Evolutionary conservation across 805 yeast species (phyloP).

Genomic region (Metschnikowia dekortorum): DNA sequence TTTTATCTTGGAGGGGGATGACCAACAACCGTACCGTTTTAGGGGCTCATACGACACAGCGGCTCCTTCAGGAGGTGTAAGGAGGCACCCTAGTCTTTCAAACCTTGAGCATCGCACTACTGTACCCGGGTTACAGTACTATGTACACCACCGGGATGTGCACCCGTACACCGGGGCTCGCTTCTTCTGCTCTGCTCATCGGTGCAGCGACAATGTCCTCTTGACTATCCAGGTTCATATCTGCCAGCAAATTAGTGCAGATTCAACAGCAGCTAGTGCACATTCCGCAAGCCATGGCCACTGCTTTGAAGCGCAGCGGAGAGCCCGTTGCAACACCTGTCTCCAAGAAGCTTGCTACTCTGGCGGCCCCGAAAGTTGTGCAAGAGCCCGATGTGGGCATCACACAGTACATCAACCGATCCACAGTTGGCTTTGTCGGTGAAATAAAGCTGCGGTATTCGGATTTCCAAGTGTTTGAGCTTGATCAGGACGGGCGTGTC

Average conservation of each 20-base stretch:
- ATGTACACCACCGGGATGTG: neutral
- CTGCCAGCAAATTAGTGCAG: neutral
- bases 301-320: neutral
- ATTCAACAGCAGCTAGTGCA: neutral
- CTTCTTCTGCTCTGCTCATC: neutral
- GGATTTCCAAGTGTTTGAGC: slow-evolving; percentile 91
- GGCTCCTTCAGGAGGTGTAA: no score
- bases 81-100: no score
- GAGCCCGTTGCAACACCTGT: neutral
- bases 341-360: neutral
- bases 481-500: slow-evolving; percentile 62
- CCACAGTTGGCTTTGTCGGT: slow-evolving; percentile 63
- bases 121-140: no score
- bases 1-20: no score
- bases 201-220: neutral
- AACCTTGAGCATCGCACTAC: no score
- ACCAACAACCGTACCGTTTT: no score
- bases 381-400: slow-evolving; percentile 86
- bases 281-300: neutral
- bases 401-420: slow-evolving; percentile 55
- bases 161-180: neutral
- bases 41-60: no score
- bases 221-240: slow-evolving; percentile 1
- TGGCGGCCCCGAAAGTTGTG: slow-evolving; percentile 29
- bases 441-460: slow-evolving; percentile 83